Base-by-base conservation (phyloP, 148 eudicot species). In the Dianthus caryophyllus region DNA sequence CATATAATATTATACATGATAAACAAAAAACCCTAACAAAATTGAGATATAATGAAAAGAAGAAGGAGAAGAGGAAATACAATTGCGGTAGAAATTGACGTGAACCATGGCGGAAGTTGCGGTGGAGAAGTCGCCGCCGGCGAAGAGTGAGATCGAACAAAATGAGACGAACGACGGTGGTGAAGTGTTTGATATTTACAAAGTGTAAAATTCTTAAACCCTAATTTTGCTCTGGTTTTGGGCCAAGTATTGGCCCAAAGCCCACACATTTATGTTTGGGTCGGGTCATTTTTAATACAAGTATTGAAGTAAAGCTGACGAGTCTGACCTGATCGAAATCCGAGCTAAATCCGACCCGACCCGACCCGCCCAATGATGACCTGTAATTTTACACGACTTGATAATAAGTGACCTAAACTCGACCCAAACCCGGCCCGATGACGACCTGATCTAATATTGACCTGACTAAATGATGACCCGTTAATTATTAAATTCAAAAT, bases 51-150 rank as follows among this genome's bases (percentile, higher is more conserved):
- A 41, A 41, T 13, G 1, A 41, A 41, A 41, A 41, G 10, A 4
- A 41, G 10, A 33, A 46, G 24, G 20, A 39, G 33, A n/a, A 21
- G 58, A 64, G 53, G 22, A 18, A 75, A 16, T 79, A 82, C 86
- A 79, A 74, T 82, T 79, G 52, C 86, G 52, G 20, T 48, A 48
- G 8, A 48, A 48, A 48, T 48, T 48, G 33, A 39, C 21, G 43
- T 20, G 24, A 29, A 46, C 25, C 33, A 39, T 50, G 15, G 44
- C 11, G 38, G 7, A 33, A 2, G n/a, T 41, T 9, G 3, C 21
- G n/a, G 52, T 48, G n/a, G n/a, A n/a, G n/a, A n/a, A n/a, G n/a
- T n/a, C n/a, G n/a, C n/a, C n/a, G n/a, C n/a, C n/a, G n/a, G n/a
- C n/a, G 22, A 17, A 13, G 27, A 61, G 56, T 49, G 57, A 61